Conservation (phyloP, 306 rosid genomes). For the Dryas octopetala region DNA sequence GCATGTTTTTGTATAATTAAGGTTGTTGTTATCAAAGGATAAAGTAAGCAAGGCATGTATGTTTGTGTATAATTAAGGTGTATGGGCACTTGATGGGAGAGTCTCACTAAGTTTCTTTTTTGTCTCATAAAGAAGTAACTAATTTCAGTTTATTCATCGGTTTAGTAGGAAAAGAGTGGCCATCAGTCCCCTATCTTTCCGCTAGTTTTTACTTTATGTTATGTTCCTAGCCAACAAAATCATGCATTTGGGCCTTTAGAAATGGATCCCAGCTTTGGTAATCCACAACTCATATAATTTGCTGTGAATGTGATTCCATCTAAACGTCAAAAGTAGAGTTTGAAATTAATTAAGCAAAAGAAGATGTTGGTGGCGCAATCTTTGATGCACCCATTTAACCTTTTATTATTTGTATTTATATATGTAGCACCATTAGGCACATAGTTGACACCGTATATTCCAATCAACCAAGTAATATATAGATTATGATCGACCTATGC, state of each 20-base stretch:
- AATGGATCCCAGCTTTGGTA: background rate
- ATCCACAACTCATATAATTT: too few species aligned
- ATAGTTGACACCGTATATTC: too few species aligned
- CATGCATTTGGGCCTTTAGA: background rate
- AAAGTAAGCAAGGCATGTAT: too few species aligned
- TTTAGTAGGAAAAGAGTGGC: background rate
- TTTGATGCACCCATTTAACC: background rate
- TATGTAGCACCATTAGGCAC: background rate
- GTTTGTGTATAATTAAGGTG: too few species aligned
- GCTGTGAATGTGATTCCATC: too few species aligned
- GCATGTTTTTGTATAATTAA: background rate
- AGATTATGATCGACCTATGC: too few species aligned
- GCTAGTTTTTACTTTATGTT: conserved; percentile 10
- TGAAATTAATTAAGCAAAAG: background rate
- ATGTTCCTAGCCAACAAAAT: background rate
- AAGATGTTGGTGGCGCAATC: background rate
- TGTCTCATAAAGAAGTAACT: conserved; percentile 27
- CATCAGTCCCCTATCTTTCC: background rate
- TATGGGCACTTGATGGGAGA: too few species aligned
- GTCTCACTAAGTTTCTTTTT: background rate
- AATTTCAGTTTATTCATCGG: background rate
- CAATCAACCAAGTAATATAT: too few species aligned
- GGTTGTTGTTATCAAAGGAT: background rate
- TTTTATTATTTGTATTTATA: background rate
- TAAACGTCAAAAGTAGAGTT: background rate